Conservation (phyloP, 306 rosid species). For the Mimosa bimucronata region DNA sequence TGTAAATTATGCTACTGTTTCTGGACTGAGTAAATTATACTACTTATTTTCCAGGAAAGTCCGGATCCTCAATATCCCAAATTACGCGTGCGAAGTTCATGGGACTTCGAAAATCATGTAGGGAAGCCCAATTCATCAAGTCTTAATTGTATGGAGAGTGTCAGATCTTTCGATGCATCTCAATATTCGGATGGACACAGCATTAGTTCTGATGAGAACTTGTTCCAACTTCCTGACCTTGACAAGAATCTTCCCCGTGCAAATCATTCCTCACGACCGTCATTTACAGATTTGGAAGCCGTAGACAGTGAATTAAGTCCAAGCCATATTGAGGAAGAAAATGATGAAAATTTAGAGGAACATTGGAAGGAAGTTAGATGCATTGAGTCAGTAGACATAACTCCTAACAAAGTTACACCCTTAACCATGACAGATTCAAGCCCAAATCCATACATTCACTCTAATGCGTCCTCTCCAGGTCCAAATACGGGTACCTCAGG, state of each 20-base stretch:
- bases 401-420: slow-evolving; percentile 41
- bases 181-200: slow-evolving; percentile 79
- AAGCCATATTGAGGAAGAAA: slow-evolving; percentile 57
- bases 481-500: slow-evolving; percentile 49
- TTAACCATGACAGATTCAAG: slow-evolving; percentile 50
- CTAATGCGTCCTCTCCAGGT: slow-evolving; percentile 57
- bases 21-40: slow-evolving; percentile 21
- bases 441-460: slow-evolving; percentile 49
- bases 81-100: slow-evolving; percentile 56
- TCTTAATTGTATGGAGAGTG: slow-evolving; percentile 47
- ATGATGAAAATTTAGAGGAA: slow-evolving; percentile 53
- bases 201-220: slow-evolving; percentile 66
- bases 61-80: slow-evolving; percentile 64
- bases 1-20: slow-evolving; percentile 29
- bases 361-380: slow-evolving; percentile 81
- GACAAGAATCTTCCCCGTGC: slow-evolving; percentile 53
- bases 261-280: slow-evolving; percentile 49
- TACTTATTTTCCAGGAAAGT: slow-evolving; percentile 53
- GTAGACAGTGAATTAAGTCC: slow-evolving; percentile 42
- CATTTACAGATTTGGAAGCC: slow-evolving; percentile 44
- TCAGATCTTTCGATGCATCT: slow-evolving; percentile 72
- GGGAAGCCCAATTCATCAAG: slow-evolving; percentile 40
- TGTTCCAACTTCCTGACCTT: slow-evolving; percentile 67
- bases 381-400: slow-evolving; percentile 65
- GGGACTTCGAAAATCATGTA: slow-evolving; percentile 61